A percentile compares a stretch with the other conserved stretches of the same genome.
phyloP scores from a whole-genome alignment of 139 green algal species.

The Diplosphaera chodatii region DNA sequence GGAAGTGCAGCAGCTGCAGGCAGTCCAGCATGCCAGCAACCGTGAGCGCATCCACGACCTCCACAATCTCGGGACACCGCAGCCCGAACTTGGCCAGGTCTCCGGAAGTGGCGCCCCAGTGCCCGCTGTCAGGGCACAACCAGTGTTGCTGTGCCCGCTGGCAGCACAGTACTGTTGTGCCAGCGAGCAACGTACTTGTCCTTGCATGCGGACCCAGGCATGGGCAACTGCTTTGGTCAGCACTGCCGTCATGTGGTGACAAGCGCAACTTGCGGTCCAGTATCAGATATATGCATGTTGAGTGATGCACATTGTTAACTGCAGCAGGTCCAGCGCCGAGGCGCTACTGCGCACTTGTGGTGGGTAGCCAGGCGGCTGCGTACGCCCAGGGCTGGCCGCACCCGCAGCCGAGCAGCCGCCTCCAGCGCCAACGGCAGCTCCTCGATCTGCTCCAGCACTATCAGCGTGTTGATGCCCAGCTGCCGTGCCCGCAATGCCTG shows the following conservation, averaged over 20 bases:
- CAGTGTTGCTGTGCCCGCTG: too few species aligned
- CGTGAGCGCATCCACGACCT: conserved; percentile 20
- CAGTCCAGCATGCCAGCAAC: conserved; percentile 41
- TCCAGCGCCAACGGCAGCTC: conserved; percentile 31
- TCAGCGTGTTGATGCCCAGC: conserved; percentile 48
- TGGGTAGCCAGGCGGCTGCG: conserved; percentile 49
- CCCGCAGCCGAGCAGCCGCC: conserved; percentile 1
- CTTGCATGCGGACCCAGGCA: too few species aligned
- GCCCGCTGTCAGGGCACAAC: conserved; percentile 32
- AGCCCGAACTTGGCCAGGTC: conserved; percentile 56
- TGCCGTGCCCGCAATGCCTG: conserved; percentile 36
- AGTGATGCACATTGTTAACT: too few species aligned
- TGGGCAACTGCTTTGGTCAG: too few species aligned
- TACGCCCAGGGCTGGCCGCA: conserved; percentile 49
- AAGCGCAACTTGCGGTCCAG: too few species aligned
- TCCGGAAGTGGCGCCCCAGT: conserved; percentile 63
- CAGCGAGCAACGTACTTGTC: too few species aligned
- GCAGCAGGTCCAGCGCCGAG: too few species aligned
- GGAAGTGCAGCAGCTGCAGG: conserved; percentile 63
- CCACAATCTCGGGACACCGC: conserved; percentile 40
- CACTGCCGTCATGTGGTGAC: too few species aligned
- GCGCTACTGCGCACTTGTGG: conserved; percentile 27
- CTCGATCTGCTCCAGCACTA: conserved; percentile 56
- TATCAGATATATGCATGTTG: too few species aligned
- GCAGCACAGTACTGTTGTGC: too few species aligned